phyloP scores from a whole-genome alignment of 805 yeast genomes.

The Yamadazyma phyllophila region DNA sequence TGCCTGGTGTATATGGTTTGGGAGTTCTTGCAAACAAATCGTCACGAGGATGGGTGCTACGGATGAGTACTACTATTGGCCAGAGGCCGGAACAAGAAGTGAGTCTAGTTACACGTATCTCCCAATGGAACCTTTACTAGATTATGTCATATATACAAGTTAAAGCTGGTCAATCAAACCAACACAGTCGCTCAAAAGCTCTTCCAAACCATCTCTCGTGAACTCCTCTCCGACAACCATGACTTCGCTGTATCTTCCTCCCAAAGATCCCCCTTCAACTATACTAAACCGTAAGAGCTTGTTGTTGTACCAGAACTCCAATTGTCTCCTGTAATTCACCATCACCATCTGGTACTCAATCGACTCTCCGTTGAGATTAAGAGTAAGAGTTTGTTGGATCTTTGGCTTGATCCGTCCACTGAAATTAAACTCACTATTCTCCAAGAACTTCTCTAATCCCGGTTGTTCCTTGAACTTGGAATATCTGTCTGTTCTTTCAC shows the following conservation, averaged over 20 bases:
- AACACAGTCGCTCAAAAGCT: slow-evolving; percentile 23
- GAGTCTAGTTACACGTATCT: too few relatives aligned
- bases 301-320: slow-evolving; percentile 39
- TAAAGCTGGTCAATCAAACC: slow-evolving; percentile 8
- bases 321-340: slow-evolving; percentile 43
- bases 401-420: slow-evolving; percentile 32
- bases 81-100: too few relatives aligned
- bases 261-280: slow-evolving; percentile 58
- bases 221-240: slow-evolving; percentile 40
- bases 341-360: slow-evolving; percentile 46
- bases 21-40: too few relatives aligned
- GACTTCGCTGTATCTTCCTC: slow-evolving; percentile 53
- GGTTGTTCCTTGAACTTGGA: slow-evolving; percentile 36
- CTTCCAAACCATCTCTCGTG: slow-evolving; percentile 21
- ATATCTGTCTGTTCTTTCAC: slow-evolving; percentile 24
- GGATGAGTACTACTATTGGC: too few relatives aligned
- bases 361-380: slow-evolving; percentile 35
- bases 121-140: too few relatives aligned
- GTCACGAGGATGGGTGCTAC: too few relatives aligned
- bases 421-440: slow-evolving; percentile 37
- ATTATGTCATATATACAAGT: slow-evolving; percentile 11
- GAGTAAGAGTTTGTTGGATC: slow-evolving; percentile 38
- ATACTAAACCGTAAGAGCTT: slow-evolving; percentile 41
- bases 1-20: too few relatives aligned
- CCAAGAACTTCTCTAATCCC: slow-evolving; percentile 41